Percentiles rank a stretch among this genome's conserved stretches.
phyloP scores from a whole-genome alignment of 2,329 filamentous ascomycete genomes.

The Aspergillus novofumigatus region DNA sequence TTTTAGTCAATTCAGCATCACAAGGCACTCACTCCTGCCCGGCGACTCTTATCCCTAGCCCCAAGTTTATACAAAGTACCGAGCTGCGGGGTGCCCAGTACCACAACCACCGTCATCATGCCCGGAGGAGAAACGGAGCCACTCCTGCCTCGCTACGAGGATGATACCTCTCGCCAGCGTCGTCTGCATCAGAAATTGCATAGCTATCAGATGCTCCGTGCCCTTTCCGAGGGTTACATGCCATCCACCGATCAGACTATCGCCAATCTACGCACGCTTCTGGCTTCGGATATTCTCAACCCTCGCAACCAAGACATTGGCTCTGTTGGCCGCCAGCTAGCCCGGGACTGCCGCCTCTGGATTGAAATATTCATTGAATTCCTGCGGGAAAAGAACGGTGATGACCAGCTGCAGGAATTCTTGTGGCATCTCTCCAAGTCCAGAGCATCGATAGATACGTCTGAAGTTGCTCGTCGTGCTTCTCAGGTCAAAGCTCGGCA shows the following conservation, averaged over 20 bases:
- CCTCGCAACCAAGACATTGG: slow-evolving; percentile 71
- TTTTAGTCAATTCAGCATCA: background rate
- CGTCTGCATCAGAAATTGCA: slow-evolving; percentile 85
- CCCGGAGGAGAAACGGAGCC: slow-evolving; percentile 65
- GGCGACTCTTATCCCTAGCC: background rate
- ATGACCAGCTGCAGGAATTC: slow-evolving; percentile 87
- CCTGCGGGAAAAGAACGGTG: slow-evolving; percentile 72
- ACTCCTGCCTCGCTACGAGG: slow-evolving; percentile 68
- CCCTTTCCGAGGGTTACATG: slow-evolving; percentile 80
- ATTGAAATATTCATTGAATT: slow-evolving; percentile 78
- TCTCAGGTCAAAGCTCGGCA: slow-evolving; percentile 62
- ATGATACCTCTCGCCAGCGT: slow-evolving; percentile 74
- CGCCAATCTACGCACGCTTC: slow-evolving; percentile 71
- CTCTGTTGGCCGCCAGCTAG: slow-evolving; percentile 68
- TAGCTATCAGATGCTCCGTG: slow-evolving; percentile 85
- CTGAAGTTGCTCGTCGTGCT: slow-evolving; percentile 59
- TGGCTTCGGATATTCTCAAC: slow-evolving; percentile 75
- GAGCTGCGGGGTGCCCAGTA: background rate
- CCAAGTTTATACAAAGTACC: background rate
- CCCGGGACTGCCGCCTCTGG: slow-evolving; percentile 68
- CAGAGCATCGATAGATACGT: slow-evolving; percentile 63
- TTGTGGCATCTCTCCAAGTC: slow-evolving; percentile 79
- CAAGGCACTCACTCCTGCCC: background rate
- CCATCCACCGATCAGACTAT: slow-evolving; percentile 83
- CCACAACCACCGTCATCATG: slow-evolving; percentile 16